Percentiles rank a stretch among this genome's conserved stretches.
Evolutionary conservation across 2,329 filamentous ascomycete species (phyloP).

Genomic region (Fusarium longipes): DNA sequence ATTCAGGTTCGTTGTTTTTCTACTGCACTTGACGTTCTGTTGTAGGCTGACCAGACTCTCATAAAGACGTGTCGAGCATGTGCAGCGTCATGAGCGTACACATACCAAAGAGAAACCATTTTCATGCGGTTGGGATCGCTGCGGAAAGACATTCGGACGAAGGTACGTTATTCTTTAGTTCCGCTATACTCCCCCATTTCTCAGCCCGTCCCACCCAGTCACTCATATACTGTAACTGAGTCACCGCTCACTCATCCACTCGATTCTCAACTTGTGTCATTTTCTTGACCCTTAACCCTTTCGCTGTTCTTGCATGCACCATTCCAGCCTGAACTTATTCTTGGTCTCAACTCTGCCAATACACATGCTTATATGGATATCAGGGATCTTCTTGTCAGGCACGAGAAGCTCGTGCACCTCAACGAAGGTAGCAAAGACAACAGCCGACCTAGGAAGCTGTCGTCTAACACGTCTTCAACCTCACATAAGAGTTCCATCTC

Average conservation of each 20-base stretch:
- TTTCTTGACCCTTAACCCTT: background rate
- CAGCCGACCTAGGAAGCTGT: conserved; percentile 63
- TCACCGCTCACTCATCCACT: conserved; percentile 29
- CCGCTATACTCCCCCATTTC: conserved; percentile 37
- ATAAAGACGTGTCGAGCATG: conserved; percentile 70
- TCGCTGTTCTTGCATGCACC: background rate
- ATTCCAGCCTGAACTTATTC: conserved; percentile 3
- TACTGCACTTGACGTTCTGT: conserved; percentile 20
- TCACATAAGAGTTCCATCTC: conserved; percentile 60
- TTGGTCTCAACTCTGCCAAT: background rate
- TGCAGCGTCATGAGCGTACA: conserved; percentile 71
- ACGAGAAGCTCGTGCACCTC: conserved; percentile 73
- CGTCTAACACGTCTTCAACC: conserved; percentile 56
- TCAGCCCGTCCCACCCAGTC: conserved; percentile 32
- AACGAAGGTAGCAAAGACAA: conserved; percentile 69
- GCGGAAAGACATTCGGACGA: conserved; percentile 71
- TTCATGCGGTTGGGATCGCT: conserved; percentile 67
- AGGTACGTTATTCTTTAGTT: conserved; percentile 60
- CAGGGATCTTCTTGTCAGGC: conserved; percentile 71
- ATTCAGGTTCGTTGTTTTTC: conserved; percentile 63
- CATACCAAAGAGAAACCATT: conserved; percentile 75
- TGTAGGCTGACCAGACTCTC: conserved; percentile 31
- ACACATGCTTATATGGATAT: conserved; percentile 68
- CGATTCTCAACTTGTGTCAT: conserved; percentile 19
- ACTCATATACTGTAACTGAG: conserved; percentile 27